Conservation (phyloP, 345 rosid species). For the Melaleuca alternifolia region DNA sequence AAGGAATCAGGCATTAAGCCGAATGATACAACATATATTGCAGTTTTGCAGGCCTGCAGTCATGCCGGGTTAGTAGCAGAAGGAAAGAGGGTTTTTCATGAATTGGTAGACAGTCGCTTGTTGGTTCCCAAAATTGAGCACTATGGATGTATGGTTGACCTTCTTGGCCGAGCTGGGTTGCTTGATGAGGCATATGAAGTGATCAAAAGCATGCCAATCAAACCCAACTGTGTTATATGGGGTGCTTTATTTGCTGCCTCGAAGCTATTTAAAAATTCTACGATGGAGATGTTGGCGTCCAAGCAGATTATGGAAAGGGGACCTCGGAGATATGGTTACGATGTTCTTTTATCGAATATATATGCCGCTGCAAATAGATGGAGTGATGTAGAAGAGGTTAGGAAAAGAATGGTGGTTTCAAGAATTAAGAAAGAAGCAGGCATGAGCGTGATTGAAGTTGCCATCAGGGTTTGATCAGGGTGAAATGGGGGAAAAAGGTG, state of each 20-base stretch:
- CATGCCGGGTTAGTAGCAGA: slow-evolving; percentile 43
- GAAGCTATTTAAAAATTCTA: slow-evolving; percentile 17
- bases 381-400: slow-evolving; percentile 25
- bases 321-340: slow-evolving; percentile 19
- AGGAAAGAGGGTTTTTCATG: slow-evolving; percentile 22
- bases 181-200: slow-evolving; percentile 32
- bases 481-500: background rate
- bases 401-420: slow-evolving; percentile 14
- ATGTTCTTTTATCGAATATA: slow-evolving; percentile 25
- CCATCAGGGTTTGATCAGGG: background rate
- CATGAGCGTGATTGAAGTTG: slow-evolving; percentile 22
- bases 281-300: slow-evolving; percentile 20
- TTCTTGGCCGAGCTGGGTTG: slow-evolving; percentile 43
- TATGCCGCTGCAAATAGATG: slow-evolving; percentile 30
- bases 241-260: slow-evolving; percentile 36
- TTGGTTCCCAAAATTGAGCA: slow-evolving; percentile 41
- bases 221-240: slow-evolving; percentile 33
- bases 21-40: slow-evolving; percentile 29
- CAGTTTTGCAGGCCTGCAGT: slow-evolving; percentile 37
- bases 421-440: slow-evolving; percentile 32
- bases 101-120: slow-evolving; percentile 15
- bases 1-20: slow-evolving; percentile 19
- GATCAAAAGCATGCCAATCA: slow-evolving; percentile 29
- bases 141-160: slow-evolving; percentile 52
- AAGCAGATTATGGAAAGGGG: slow-evolving; percentile 15